Conservation (phyloP, 306 rosid species). For the Medicago lupulina region DNA sequence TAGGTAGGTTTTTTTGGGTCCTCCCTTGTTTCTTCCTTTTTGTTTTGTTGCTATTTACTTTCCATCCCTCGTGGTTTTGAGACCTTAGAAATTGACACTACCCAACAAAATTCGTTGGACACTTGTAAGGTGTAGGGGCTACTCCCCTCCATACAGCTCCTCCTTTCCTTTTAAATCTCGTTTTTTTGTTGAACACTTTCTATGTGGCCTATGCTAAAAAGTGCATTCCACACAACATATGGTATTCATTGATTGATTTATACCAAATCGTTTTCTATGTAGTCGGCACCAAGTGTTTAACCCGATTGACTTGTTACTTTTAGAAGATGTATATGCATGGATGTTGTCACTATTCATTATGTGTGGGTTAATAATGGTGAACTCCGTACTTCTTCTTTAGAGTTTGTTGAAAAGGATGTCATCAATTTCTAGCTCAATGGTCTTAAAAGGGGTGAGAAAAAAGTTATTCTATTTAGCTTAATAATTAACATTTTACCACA, state of each 20-base stretch:
- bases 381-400: background rate
- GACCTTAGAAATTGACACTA: constrained; percentile 12
- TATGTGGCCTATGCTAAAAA: constrained; percentile 37
- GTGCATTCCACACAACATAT: constrained; percentile 25
- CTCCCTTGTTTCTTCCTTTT: constrained; percentile 38
- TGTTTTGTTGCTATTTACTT: constrained; percentile 37
- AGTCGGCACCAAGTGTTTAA: constrained; percentile 1
- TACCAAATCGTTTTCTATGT: constrained; percentile 1
- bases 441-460: background rate
- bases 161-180: constrained; percentile 26
- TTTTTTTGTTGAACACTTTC: constrained; percentile 36
- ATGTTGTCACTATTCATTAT: constrained; percentile 32
- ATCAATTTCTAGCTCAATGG: constrained; percentile 8
- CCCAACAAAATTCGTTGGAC: constrained; percentile 30
- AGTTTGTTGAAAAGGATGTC: constrained; percentile 18
- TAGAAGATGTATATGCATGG: background rate
- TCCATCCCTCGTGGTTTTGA: background rate
- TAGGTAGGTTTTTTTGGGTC: constrained; percentile 30
- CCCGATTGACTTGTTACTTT: constrained; percentile 1
- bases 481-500: background rate
- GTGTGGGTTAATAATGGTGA: constrained; percentile 23
- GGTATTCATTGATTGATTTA: background rate
- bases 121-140: background rate
- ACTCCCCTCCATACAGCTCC: constrained; percentile 10
- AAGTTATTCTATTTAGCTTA: too few species aligned